phyloP scores from a whole-genome alignment of 176 grass and related monocot species.

The Raddia distichophylla region DNA sequence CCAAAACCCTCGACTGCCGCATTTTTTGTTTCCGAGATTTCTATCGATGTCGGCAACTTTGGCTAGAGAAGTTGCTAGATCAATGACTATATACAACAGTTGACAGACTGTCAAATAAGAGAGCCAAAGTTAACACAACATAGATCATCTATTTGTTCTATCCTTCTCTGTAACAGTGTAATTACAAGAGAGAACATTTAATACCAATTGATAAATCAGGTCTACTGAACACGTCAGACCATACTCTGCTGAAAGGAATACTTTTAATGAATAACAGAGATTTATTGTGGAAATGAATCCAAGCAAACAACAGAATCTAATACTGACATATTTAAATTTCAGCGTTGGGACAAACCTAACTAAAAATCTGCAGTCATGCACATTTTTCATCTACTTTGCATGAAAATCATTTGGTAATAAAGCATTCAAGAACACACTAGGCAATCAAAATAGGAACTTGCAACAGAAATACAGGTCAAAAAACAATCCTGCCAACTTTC shows the following conservation, averaged over 20 bases:
- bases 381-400: neutral
- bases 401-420: neutral
- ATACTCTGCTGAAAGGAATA: neutral
- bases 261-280: neutral
- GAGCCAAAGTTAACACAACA: too few species aligned
- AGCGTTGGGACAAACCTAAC: too few species aligned
- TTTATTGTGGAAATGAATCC: neutral
- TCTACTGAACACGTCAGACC: too few species aligned
- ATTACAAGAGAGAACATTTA: too few species aligned
- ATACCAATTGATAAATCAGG: neutral
- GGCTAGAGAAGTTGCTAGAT: slow-evolving; percentile 90
- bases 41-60: slow-evolving; percentile 92
- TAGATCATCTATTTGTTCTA: too few species aligned
- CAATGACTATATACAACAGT: slow-evolving; percentile 61
- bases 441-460: neutral
- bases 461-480: slow-evolving; percentile 5
- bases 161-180: too few species aligned
- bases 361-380: slow-evolving; percentile 3
- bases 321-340: too few species aligned
- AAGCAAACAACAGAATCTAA: neutral
- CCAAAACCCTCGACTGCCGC: slow-evolving; percentile 66
- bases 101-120: neutral
- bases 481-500: neutral
- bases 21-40: slow-evolving; percentile 79
- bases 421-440: neutral